These are phyloP conservation scores for Plasmodium fragile DNA, from an alignment of 169 alveolate species.

Conservation along the genomic window DNA sequence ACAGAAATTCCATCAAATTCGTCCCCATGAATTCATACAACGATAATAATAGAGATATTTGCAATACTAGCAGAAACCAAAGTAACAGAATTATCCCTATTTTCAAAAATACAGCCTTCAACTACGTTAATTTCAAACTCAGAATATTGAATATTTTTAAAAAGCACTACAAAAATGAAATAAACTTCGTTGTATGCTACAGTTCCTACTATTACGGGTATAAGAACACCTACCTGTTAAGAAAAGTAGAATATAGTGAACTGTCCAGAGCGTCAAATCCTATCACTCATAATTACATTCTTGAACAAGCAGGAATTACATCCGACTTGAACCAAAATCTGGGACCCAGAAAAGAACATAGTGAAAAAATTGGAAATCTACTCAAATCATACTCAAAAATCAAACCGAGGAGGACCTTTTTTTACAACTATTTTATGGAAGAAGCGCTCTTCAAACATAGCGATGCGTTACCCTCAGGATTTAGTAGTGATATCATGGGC, in stretches of 20 bases:
- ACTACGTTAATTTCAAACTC: neutral
- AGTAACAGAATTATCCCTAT: slow-evolving; percentile 16
- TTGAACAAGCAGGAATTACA: slow-evolving; percentile 26
- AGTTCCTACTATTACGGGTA: slow-evolving; percentile 9
- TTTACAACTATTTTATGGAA: slow-evolving; percentile 13
- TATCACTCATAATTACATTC: slow-evolving; percentile 8
- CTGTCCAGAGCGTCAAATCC: neutral
- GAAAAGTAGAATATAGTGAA: slow-evolving; percentile 27
- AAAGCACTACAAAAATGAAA: slow-evolving; percentile 24
- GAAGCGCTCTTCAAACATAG: neutral
- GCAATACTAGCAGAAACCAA: slow-evolving; percentile 13
- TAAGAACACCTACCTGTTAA: slow-evolving; percentile 19
- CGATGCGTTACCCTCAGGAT: neutral
- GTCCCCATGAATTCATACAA: slow-evolving; percentile 41
- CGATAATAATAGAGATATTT: slow-evolving; percentile 25
- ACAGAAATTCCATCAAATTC: slow-evolving; percentile 44
- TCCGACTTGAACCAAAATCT: neutral
- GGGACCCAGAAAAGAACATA: neutral
- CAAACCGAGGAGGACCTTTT: slow-evolving; percentile 11
- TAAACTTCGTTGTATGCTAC: slow-evolving; percentile 50
- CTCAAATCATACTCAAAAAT: slow-evolving; percentile 1
- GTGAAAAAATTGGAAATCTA: neutral
- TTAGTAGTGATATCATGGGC: neutral
- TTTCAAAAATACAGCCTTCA: slow-evolving; percentile 5
- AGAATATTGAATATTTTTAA: slow-evolving; percentile 24